Conservation (phyloP, 169 alveolate genomes). For the Eimeria zaria region DNA sequence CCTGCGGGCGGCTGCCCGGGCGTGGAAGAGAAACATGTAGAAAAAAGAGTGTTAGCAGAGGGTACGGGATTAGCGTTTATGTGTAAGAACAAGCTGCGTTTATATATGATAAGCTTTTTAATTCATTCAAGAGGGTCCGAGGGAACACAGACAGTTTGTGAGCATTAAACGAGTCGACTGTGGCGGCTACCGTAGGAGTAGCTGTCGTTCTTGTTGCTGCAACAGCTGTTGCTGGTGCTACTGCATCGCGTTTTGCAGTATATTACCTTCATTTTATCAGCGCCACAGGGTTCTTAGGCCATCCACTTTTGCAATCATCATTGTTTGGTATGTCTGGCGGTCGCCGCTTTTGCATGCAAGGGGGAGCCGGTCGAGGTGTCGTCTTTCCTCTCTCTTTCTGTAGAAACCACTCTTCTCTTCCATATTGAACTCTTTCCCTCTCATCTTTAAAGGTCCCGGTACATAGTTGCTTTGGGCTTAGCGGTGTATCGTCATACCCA, state of each 20-base stretch:
- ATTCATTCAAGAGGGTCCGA: background rate
- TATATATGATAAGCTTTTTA: background rate
- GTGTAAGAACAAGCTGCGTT: background rate
- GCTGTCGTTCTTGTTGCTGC: background rate
- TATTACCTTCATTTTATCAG: background rate
- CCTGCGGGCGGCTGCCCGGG: constrained; percentile 14
- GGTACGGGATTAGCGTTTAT: background rate
- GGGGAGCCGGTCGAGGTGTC: background rate
- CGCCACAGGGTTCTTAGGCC: background rate
- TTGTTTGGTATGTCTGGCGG: constrained; percentile 32
- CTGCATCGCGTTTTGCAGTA: background rate
- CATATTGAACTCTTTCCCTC: background rate
- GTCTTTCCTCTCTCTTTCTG: constrained; percentile 22
- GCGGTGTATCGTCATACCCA: background rate
- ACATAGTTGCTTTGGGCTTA: background rate
- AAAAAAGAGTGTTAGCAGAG: background rate
- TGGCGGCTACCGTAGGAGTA: constrained; percentile 58
- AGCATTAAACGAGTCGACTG: constrained; percentile 12
- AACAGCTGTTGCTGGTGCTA: constrained; percentile 40
- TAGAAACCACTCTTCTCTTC: background rate
- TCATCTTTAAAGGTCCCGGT: background rate
- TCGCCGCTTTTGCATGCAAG: constrained; percentile 35
- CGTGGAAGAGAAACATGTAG: constrained; percentile 3
- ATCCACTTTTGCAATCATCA: background rate
- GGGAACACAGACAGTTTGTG: constrained; percentile 38